Conservation (phyloP, 305 asterid genomes). For the Solanum hybrid region DNA sequence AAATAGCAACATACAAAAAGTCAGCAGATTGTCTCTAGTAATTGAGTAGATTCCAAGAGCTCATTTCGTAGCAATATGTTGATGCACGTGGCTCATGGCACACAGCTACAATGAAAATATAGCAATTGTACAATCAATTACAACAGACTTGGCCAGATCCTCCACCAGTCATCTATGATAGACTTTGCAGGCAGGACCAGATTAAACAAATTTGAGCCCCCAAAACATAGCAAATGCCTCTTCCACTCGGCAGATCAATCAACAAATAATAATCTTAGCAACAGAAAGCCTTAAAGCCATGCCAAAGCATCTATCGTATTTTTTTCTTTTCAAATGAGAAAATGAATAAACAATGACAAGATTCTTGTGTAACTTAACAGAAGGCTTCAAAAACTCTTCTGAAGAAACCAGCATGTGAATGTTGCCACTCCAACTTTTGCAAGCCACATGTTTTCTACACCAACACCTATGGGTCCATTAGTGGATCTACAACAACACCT, state of each 20-base stretch:
- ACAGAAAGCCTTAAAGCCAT: conserved; percentile 22
- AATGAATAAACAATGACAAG: conserved; percentile 13
- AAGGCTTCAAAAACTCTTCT: neutral
- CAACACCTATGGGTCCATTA: neutral
- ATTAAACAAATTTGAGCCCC: conserved; percentile 11
- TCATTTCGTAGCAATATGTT: neutral
- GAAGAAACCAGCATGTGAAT: conserved; percentile 3
- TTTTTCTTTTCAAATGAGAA: conserved; percentile 8
- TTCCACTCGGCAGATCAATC: conserved; percentile 12
- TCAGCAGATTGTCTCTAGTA: neutral
- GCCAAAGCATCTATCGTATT: conserved; percentile 22
- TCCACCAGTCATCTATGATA: neutral
- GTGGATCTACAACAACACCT: neutral
- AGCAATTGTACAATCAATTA: conserved; percentile 2
- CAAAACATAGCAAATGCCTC: conserved; percentile 5
- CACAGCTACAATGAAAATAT: neutral
- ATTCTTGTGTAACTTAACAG: conserved; percentile 7
- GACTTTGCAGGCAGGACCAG: neutral
- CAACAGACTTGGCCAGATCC: neutral
- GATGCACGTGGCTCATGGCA: neutral
- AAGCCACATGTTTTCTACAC: neutral
- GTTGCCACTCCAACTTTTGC: neutral
- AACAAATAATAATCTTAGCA: conserved; percentile 6
- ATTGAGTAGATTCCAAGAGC: neutral
- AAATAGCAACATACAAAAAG: neutral